Evolutionary conservation across 1,139 yeast species (phyloP).

Genomic region (Blastobotrys niveus): DNA sequence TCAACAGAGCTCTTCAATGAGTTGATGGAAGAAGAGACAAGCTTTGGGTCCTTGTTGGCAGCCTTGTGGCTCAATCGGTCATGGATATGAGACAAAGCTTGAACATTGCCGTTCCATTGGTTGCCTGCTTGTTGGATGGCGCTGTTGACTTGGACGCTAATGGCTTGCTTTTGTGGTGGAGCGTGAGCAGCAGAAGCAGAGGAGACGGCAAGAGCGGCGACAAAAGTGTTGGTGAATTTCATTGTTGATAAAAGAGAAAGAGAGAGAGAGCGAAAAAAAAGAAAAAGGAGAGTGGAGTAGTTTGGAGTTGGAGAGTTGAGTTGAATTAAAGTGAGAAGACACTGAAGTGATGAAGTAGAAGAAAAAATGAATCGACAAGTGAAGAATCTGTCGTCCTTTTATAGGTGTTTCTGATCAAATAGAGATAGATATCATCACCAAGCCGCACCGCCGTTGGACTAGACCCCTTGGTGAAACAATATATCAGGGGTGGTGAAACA

Average conservation of each 20-base stretch:
- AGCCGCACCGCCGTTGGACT: too few relatives aligned
- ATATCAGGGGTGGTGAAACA: too few relatives aligned
- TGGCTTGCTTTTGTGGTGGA: not conserved
- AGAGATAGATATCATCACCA: too few relatives aligned
- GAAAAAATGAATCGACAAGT: not conserved
- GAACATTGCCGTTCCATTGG: not conserved
- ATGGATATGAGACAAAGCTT: not conserved
- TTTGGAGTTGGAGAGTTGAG: not conserved
- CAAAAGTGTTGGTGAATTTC: not conserved
- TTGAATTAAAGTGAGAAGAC: not conserved
- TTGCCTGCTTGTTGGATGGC: not conserved
- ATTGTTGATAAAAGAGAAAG: not conserved
- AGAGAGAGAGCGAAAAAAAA: not conserved
- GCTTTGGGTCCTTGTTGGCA: not conserved
- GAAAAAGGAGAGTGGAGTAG: not conserved
- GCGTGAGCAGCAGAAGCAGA: not conserved
- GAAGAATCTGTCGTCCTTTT: not conserved
- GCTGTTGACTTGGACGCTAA: not conserved
- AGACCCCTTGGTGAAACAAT: too few relatives aligned
- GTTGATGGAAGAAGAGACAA: slow-evolving; percentile 1
- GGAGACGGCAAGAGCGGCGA: not conserved
- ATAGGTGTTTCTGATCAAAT: not conserved
- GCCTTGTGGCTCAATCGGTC: not conserved
- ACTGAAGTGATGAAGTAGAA: too few relatives aligned
- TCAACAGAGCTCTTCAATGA: not conserved